These are phyloP conservation scores for Trametopsis cervina DNA, from an alignment of 768 basidiomycete species.

Conservation along the genomic window DNA sequence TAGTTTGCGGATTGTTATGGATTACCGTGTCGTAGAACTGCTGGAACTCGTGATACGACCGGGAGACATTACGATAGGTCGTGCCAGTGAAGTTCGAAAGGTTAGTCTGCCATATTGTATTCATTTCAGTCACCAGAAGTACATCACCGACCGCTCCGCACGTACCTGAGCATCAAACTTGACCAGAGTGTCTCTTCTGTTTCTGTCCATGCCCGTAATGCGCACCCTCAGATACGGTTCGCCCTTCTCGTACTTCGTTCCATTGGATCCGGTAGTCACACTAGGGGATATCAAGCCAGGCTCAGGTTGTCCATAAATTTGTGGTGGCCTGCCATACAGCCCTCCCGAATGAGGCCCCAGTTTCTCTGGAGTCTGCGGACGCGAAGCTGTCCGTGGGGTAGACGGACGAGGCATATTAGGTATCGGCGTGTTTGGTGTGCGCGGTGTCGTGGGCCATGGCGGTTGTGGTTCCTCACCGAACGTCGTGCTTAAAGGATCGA, in stretches of 20 bases:
- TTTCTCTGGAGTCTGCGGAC: constrained; percentile 17
- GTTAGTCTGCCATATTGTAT: constrained; percentile 61
- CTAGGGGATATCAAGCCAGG: constrained; percentile 77
- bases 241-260: constrained; percentile 61
- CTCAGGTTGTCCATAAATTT: constrained; percentile 83
- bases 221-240: constrained; percentile 86
- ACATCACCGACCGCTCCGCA: constrained; percentile 7
- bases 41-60: constrained; percentile 93
- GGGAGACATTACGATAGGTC: constrained; percentile 88
- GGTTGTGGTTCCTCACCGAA: constrained; percentile 43
- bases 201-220: constrained; percentile 88
- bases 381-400: constrained; percentile 37
- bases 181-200: constrained; percentile 89
- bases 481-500: constrained; percentile 64
- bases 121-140: neutral
- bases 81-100: constrained; percentile 84
- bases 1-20: constrained; percentile 90
- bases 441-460: constrained; percentile 81
- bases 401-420: constrained; percentile 63
- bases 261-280: constrained; percentile 58
- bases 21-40: constrained; percentile 89
- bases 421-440: constrained; percentile 61
- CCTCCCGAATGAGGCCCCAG: constrained; percentile 37
- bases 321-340: constrained; percentile 71
- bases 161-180: constrained; percentile 92